Evolutionary conservation across 2,329 filamentous ascomycete species (phyloP), one percentile per base, ranked within the genome.

Genomic region (Metarhizium humberi): DNA sequence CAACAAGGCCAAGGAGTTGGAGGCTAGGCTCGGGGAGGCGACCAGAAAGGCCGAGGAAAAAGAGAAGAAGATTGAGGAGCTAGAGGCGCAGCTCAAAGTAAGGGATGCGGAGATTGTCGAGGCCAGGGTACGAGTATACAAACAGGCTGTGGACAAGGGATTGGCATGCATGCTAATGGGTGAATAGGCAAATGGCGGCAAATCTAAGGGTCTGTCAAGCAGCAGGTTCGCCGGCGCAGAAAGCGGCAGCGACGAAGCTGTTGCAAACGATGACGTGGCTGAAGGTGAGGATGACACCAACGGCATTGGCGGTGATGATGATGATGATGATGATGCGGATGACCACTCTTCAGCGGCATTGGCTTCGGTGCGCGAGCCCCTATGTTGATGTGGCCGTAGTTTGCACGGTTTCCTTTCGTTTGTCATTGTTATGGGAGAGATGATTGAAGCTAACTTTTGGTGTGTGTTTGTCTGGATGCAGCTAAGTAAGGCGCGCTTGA

Each of bases 291-390:
- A 74, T 66, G 73, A 73, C 67, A 72, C 73, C 63, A 76, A 81
- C 64, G 82, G 85, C 67, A 73, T 80, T 74, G 73, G 73, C 65
- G 73, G 73, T 67, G 72, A 73, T 64, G 77, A 80, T 64, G 25
- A 80, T 64, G 18, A 18, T 18, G 25, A 25, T 25, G 25, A 25
- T 25, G 25, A 25, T 25, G 25, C 25, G 25, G 25, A 25, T 25
- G 82, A 86, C 67, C 74, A 81, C 74, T 82, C 81, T 70, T 85
- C 82, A 67, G 75, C 77, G 68, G 83, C 82, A 71, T 76, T 86
- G 72, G 82, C 82, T 74, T 81, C 79, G 82, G 83, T 86, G 79
- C 78, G 83, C 75, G 66, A 71, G 69, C 72, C 76, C 76, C 71
- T 71, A 74, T 70, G 68, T 72, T 74, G 69, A 68, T 69, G 66